Base-by-base conservation (phyloP, 1,139 yeast species). In the Geotrichum candidum region DNA sequence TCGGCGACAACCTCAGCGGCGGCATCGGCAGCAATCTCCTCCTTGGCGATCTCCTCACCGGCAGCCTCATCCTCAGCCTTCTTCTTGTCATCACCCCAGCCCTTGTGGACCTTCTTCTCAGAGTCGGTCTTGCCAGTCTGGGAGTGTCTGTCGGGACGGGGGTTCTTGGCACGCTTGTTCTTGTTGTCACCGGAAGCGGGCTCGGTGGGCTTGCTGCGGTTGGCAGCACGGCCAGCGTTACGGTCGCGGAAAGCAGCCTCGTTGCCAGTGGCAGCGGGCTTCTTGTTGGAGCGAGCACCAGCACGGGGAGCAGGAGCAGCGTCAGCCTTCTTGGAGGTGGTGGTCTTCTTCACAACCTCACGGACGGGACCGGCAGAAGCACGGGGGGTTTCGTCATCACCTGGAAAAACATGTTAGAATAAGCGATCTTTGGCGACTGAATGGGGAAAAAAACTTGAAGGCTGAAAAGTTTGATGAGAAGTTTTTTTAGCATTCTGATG, bases 241-340 rank as follows among this genome's bases (percentile, higher is more conserved):
- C 84, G 86, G 84, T 81, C 85, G 79, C 83, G 88, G 77, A 86
- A 79, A 67, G 96, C 96, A 72, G 90, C 96, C 74, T 91, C 97
- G 82, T 90, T 92, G 77, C 96, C 96, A 62, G 70, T 78, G 64
- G 85, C 79, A 76, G 82, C 82, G 74, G 86, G 80, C 78, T 80
- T 74, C 67, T 70, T 68, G 65, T 68, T 66, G 67, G 74, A 70
- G 65, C 70, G 68, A 54, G 75, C 75, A 63, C 70, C 68, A 55
- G 74, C 71, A 75, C 81, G 82, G 79, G 89, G 87, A 70, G 92
- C 78, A 72, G 96, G 96, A 67, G 96, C 85, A 68, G 80, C 86
- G 76, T 91, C 97, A 64, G 86, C 76, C 84, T 92, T 92, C 85
- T 89, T 90, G 74, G 96, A 86, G 67, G 96, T 85, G 69, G 96